These are phyloP conservation scores for Persicaria maculosa DNA, from an alignment of 148 eudicot species.

Conservation along the genomic window DNA sequence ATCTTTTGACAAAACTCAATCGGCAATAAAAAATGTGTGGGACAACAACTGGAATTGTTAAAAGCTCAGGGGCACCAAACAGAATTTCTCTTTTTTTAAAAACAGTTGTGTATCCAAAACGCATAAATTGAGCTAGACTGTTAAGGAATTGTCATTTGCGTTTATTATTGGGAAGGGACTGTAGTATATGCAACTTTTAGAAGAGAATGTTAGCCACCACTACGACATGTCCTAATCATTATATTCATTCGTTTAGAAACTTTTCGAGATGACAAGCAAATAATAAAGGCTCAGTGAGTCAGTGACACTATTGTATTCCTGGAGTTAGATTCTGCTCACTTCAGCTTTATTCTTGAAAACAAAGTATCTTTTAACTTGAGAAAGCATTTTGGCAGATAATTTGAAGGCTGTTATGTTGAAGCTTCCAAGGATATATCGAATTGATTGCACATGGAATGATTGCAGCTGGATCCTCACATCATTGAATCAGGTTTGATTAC, in stretches of 20 bases:
- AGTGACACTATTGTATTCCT: not conserved
- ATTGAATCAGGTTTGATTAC: slow-evolving; percentile 38
- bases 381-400: slow-evolving; percentile 47
- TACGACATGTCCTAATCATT: not conserved
- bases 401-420: slow-evolving; percentile 26
- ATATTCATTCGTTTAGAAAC: not conserved
- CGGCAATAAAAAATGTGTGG: too few species aligned
- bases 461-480: slow-evolving; percentile 70
- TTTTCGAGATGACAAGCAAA: not conserved
- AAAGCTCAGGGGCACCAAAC: too few species aligned
- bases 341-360: not conserved
- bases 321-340: not conserved
- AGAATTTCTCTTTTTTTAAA: too few species aligned
- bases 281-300: not conserved
- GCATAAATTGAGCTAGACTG: too few species aligned
- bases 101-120: too few species aligned
- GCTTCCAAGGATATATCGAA: slow-evolving; percentile 65
- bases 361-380: slow-evolving; percentile 12
- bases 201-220: too few species aligned
- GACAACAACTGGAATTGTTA: too few species aligned
- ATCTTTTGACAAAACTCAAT: too few species aligned
- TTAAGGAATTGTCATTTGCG: too few species aligned
- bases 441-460: slow-evolving; percentile 81
- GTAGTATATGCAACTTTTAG: too few species aligned
- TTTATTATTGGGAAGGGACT: too few species aligned